These are phyloP conservation scores for Austroboletus niveus DNA, from an alignment of 1,284 basidiomycete species.

Conservation along the genomic window DNA sequence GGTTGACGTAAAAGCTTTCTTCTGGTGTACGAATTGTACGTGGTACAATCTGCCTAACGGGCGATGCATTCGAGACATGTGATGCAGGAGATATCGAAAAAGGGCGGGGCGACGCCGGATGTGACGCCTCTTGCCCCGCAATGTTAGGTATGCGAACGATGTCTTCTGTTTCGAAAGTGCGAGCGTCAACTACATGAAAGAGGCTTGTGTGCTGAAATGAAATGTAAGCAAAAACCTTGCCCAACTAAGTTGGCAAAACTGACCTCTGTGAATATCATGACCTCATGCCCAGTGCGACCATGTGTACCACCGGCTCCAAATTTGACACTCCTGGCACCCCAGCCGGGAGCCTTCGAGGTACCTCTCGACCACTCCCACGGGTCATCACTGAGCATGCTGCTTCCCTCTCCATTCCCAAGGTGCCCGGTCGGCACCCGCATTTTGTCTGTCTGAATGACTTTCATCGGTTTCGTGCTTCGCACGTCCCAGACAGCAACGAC, in stretches of 20 bases:
- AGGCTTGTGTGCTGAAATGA: constrained; percentile 63
- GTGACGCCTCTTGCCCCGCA: constrained; percentile 21
- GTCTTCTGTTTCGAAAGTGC: constrained; percentile 75
- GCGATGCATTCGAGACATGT: constrained; percentile 5
- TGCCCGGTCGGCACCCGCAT: constrained; percentile 35
- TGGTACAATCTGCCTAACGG: constrained; percentile 15
- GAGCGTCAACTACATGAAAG: constrained; percentile 75
- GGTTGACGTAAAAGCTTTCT: constrained; percentile 52
- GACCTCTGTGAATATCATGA: constrained; percentile 85
- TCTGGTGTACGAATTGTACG: constrained; percentile 51
- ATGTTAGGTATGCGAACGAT: constrained; percentile 59
- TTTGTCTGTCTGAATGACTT: constrained; percentile 60
- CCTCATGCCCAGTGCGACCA: constrained; percentile 49
- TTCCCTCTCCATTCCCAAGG: constrained; percentile 43
- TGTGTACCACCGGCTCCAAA: constrained; percentile 56
- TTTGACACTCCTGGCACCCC: constrained; percentile 77
- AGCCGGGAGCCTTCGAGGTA: constrained; percentile 60
- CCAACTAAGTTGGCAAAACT: constrained; percentile 18
- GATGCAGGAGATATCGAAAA: constrained; percentile 11
- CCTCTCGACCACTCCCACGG: constrained; percentile 65
- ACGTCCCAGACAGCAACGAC: constrained; percentile 80
- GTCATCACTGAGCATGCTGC: constrained; percentile 58
- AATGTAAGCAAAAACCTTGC: constrained; percentile 9
- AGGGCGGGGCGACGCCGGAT: constrained; percentile 15
- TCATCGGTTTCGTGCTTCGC: constrained; percentile 65